Base-by-base conservation (phyloP, 345 rosid species). In the Reutealis trisperma region DNA sequence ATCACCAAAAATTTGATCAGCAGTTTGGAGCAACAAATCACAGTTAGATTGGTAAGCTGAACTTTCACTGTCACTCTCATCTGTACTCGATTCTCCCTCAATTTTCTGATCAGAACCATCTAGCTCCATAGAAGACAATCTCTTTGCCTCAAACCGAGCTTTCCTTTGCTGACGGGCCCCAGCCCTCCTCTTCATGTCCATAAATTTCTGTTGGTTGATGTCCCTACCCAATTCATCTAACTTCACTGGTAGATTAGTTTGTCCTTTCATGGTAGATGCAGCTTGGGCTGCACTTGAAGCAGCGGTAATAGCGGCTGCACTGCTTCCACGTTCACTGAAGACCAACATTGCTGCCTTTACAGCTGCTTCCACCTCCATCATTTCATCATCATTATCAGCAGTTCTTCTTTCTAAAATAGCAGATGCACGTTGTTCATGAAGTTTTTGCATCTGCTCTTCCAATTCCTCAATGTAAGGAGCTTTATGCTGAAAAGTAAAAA, bases 191-290 rank as follows among this genome's bases (percentile, higher is more conserved):
- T 81, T 86, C 77, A 82, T 81, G 73, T 92, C 97, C 92, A 90
- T 87, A 64, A 91, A 93, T 84, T 90, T 92, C 91, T 96, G 94
- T 75, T 85, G 86, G 84, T 93, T 96, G 71, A 83, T 67, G 77
- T 96, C 99, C 83, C 99, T 89, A 83, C 99, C 99, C 83, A 91
- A 87, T 87, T 96, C 98, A 89, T 96, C 99, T 77, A 96, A 83
- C 87, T 93, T 83, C 55, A 85, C 90, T 6, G 93, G 90, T 63
- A 90, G 84, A 81, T 87, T 84, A 11, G 67, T 72, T 84, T 92
- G 85, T 78, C 86, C 91, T 77, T 90, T 92, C 75, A 86, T 45
- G 62, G 96, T 83, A 74, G 86, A 78, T 59, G 98, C 99, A 74
- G 92, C 90, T 85, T 86, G 86, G 2, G 97, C 98, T 45, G 96